Base-by-base conservation (phyloP, 768 basidiomycete species). In the Mycena pura region DNA sequence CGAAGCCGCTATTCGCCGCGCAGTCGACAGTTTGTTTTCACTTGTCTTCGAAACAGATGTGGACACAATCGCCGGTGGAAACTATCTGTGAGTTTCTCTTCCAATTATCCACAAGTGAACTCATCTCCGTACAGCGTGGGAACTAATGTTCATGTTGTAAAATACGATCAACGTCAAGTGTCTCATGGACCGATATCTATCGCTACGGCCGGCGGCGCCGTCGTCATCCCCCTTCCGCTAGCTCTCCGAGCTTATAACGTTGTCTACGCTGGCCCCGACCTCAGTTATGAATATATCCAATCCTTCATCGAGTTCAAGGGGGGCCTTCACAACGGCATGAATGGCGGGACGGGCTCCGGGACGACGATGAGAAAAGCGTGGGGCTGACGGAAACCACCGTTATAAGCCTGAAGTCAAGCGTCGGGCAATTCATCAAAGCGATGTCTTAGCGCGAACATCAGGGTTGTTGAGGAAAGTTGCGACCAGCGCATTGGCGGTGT, bases 121-220 rank as follows among this genome's bases (percentile, higher is more conserved):
- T 53, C 27, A 53, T 53, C 34, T 43, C 28, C 51, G 39, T 43
- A n/a, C 51, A 53, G 51, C 11, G 40, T 53, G 10, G 40, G 43
- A 31, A 43, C 9, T 17, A 53, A 43, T 22, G 51, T 53, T 24
- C 38, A 43, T 32, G 51, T 53, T 15, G 51, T 53, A 17, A 53
- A 41, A 32, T 43, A 53, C 17, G 29, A 53, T 29, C 19, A 27
- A 17, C 36, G 39, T 39, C 24, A 10, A 15, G 17, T 53, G 39
- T 11, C 25, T 10, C 28, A 31, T 29, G 51, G 51, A 28, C 51
- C 51, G 27, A 29, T 7, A 11, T n/a, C 38, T 14, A 22, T 53
- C 28, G 51, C 51, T 32, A 53, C 40, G 40, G 39, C 51, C 5
- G 40, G 43, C 21, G 51, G 51, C 32, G 51, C 51, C 28, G 51